Percentiles rank a stretch among this genome's conserved stretches.
These are phyloP conservation scores for Aspergillus candidus DNA, from an alignment of 2,329 filamentous ascomycete species.

Conservation along the genomic window DNA sequence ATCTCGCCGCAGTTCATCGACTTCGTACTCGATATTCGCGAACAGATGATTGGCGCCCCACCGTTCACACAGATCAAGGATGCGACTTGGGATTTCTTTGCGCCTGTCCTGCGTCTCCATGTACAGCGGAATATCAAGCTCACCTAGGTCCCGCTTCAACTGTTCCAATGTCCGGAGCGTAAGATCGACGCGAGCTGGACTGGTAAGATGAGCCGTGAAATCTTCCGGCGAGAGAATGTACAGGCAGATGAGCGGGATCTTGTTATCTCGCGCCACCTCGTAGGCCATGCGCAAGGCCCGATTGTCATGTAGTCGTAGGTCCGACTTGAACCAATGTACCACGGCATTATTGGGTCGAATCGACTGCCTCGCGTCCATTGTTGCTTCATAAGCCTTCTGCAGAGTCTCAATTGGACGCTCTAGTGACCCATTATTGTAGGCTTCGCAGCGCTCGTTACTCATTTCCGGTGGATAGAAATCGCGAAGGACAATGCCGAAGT, in stretches of 20 bases:
- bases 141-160: conserved; percentile 60
- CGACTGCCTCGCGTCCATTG: conserved; percentile 47
- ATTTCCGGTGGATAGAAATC: conserved; percentile 83
- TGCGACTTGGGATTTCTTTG: conserved; percentile 53
- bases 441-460: conserved; percentile 67
- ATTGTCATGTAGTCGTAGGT: conserved; percentile 70
- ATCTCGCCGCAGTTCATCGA: conserved; percentile 79
- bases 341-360: conserved; percentile 57
- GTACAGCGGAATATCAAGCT: conserved; percentile 70
- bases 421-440: conserved; percentile 65
- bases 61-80: conserved; percentile 60
- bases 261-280: conserved; percentile 58
- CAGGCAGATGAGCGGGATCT: conserved; percentile 66
- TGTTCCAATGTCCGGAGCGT: conserved; percentile 64
- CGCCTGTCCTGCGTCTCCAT: conserved; percentile 66
- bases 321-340: conserved; percentile 87
- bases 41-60: conserved; percentile 74
- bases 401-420: conserved; percentile 68
- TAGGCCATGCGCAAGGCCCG: conserved; percentile 62
- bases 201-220: conserved; percentile 70
- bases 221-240: conserved; percentile 81
- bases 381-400: conserved; percentile 55
- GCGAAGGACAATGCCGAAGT: conserved; percentile 60
- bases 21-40: conserved; percentile 85
- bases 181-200: conserved; percentile 71